Evolutionary conservation across 768 basidiomycete genomes (phyloP), one percentile per base, ranked within the genome.

Genomic region (Daedalea quercina): DNA sequence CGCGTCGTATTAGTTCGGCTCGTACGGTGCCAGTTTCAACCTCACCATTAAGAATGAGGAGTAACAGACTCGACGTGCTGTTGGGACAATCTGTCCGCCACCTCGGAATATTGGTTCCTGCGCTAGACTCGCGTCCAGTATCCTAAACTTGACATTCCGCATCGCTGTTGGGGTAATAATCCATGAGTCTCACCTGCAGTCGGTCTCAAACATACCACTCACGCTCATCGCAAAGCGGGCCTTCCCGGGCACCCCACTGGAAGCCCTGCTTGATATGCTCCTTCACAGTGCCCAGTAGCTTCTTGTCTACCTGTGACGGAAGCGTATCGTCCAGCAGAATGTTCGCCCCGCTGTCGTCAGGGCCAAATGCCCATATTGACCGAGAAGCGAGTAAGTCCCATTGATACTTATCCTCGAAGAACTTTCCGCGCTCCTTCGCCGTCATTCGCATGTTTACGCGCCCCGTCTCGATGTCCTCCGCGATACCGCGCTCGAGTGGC

Each of bases 331-430:
- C 95, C 60, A 98, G 71, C 41, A 98, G 74, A 56, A 95, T 80
- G 67, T 99, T 99, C 9, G 95, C 82, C 0, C 96, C 96, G 57
- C 82, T 85, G 43, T 97, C 95, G 59, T 98, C 93, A 2, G 96
- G 96, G 19, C 96, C 96, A 69, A 99, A 99, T 20, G 96, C 94
- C 96, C 96, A 99, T 75, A 99, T 96, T 60, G 94, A 97, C 54
- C 96, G 80, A 42, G 94, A 95, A 1, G 96, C 95, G 54, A 99
- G 80, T 62, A 98, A 70, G 71, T 99, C 96, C 95, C 96, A 99
- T 54, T 94, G 89, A 68, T 98, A 95, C 65, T 93, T 95, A 65
- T 91, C 87, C 69, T 98, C 85, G 71, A 99, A 98, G 74, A 94
- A 93, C 46, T 84, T 87, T 25, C 95, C 96, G 43, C 96, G 78